phyloP scores from a whole-genome alignment of 2,329 filamentous ascomycete species.

The Drechslera avenae region DNA sequence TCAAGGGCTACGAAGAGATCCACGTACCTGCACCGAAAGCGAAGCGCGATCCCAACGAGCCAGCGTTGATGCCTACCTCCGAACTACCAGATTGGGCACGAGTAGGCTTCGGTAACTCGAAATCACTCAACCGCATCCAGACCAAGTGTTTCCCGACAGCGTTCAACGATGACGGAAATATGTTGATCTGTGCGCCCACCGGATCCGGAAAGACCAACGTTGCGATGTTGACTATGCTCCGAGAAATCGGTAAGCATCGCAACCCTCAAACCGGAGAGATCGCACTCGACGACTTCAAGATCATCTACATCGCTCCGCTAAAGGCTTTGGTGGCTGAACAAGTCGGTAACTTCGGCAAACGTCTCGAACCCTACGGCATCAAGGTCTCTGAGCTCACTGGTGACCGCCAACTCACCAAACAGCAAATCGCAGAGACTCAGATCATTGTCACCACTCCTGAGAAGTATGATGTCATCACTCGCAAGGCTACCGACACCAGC shows the following conservation, averaged over 20 bases:
- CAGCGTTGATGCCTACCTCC: constrained; percentile 76
- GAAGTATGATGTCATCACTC: constrained; percentile 98
- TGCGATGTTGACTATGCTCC: constrained; percentile 93
- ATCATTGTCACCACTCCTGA: constrained; percentile 98
- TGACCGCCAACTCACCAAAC: constrained; percentile 96
- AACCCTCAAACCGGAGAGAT: constrained; percentile 90
- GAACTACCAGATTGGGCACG: constrained; percentile 94
- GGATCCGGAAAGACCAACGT: constrained; percentile 99
- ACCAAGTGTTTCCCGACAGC: constrained; percentile 90
- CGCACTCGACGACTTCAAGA: constrained; percentile 95
- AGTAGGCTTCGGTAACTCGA: constrained; percentile 80
- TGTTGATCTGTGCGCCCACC: constrained; percentile 96
- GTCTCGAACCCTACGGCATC: constrained; percentile 88
- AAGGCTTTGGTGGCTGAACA: constrained; percentile 98
- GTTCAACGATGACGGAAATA: constrained; percentile 92
- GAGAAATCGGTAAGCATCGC: constrained; percentile 94
- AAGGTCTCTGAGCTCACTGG: constrained; percentile 94
- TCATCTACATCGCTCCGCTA: constrained; percentile 94
- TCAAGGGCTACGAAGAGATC: constrained; percentile 98
- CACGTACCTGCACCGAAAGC: constrained; percentile 94
- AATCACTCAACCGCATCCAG: constrained; percentile 92
- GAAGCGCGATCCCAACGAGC: constrained; percentile 77
- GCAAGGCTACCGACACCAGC: constrained; percentile 94
- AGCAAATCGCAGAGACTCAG: constrained; percentile 97
- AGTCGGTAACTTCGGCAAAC: constrained; percentile 94